These are phyloP conservation scores for Syncephalastrum contaminatum DNA, from an alignment of 371 early-diverging fungal genomes.

Conservation along the genomic window DNA sequence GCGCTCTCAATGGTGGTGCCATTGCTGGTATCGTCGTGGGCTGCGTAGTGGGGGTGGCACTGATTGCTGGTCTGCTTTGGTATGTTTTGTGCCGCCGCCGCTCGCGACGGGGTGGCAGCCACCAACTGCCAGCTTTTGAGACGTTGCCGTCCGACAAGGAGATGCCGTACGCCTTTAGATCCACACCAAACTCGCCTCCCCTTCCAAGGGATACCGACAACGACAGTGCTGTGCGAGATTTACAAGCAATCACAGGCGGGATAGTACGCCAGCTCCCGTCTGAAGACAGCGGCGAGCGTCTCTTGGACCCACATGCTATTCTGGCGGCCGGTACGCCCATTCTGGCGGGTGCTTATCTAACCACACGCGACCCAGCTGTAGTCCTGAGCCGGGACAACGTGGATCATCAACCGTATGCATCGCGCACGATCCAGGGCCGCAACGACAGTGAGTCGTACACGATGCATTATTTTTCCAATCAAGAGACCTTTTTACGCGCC, in stretches of 20 bases:
- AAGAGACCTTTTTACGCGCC: constrained; percentile 10
- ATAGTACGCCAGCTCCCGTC: neutral
- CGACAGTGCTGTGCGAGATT: neutral
- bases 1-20: neutral
- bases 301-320: neutral
- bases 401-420: constrained; percentile 5
- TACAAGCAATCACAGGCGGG: neutral
- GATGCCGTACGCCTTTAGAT: neutral
- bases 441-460: constrained; percentile 4
- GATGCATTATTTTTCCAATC: constrained; percentile 14
- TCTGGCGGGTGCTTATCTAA: neutral
- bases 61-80: constrained; percentile 3
- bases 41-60: constrained; percentile 4
- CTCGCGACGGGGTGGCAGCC: neutral
- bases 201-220: neutral
- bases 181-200: neutral
- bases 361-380: neutral
- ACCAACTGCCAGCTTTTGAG: no score
- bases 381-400: neutral
- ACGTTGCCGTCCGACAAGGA: neutral
- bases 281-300: neutral
- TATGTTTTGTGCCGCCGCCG: neutral
- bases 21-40: constrained; percentile 6
- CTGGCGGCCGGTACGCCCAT: constrained; percentile 2
- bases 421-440: constrained; percentile 5